Evolutionary conservation across 2,329 filamentous ascomycete genomes (phyloP), one percentile per base, ranked within the genome.

Genomic region (Colletotrichum sidae): DNA sequence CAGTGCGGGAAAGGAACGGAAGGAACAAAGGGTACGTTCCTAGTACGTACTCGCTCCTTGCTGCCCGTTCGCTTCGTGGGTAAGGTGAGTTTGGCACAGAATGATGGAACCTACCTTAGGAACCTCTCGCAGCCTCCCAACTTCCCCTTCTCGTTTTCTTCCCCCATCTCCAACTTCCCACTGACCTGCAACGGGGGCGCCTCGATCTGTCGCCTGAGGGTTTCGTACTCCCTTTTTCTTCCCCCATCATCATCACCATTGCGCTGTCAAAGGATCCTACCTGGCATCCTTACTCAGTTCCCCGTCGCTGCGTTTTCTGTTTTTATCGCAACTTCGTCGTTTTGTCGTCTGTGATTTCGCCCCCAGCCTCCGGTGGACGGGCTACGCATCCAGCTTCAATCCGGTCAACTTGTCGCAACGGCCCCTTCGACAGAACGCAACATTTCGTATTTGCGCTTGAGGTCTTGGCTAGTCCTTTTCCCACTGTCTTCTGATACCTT

Each of bases 21-120:
- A 62, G 59, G 59, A 58, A 58, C 46, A 58, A 58, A 60, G 55
- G 55, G 54, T 64, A 63, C 60, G 60, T 63, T 12, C 46, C 46
- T 47, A 39, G 39, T 52, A 53, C 57, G 51, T 53, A 60, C 41
- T 60, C 57, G 39, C 57, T 55, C 51, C 57, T 60, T 60, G 49
- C 57, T 69, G 71, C 73, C 75, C 75, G 75, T 77, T 77, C 74
- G 73, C 68, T 25, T 75, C 74, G 73, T 80, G 78, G 78, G 78
- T 80, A 71, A 80, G 78, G 78, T 74, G 72, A 80, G 78, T 80
- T 80, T 75, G 71, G 70, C 73, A 76, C 73, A 78, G 74, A 58
- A 75, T 78, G 57, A 65, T 65, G 61, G 61, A 52, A 61, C 57
- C 57, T 65, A 58, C 49, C 55, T 64, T 60, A 49, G 55, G 55